Conservation (phyloP, 345 rosid species). For the Eucalyptus grandis region DNA sequence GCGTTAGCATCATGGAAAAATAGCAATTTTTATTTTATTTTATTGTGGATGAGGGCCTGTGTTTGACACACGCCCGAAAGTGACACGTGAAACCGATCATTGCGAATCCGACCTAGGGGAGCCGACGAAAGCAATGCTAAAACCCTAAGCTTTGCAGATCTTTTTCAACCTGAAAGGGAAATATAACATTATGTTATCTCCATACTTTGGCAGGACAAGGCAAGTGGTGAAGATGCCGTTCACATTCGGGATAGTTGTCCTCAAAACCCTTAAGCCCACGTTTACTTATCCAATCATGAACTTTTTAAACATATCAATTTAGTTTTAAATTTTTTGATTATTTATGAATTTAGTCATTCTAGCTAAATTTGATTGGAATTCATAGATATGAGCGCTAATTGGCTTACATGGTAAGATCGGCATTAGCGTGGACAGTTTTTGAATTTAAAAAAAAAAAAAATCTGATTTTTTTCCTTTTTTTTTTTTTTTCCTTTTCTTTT, state of each 20-base stretch:
- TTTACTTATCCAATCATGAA: too few species aligned
- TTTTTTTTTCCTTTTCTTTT: too few species aligned
- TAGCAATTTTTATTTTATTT: too few species aligned
- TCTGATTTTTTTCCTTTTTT: too few species aligned
- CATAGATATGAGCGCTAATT: accelerated
- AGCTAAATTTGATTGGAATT: background rate
- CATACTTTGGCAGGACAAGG: background rate
- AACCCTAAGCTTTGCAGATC: background rate
- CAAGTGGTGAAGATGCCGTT: background rate
- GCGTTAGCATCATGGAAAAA: background rate
- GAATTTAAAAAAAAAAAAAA: background rate
- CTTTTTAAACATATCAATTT: background rate
- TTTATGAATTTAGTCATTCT: background rate
- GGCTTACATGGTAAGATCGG: accelerated
- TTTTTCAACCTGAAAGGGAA: background rate
- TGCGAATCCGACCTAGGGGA: background rate
- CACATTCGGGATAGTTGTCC: background rate
- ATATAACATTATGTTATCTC: background rate
- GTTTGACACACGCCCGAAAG: background rate
- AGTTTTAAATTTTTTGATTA: background rate
- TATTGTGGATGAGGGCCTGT: background rate
- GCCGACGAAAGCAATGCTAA: background rate
- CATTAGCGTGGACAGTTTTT: accelerated
- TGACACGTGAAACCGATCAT: background rate
- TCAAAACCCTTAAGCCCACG: too few species aligned